Conservation (phyloP, 2,329 filamentous ascomycete genomes). For the Talaromyces marneffei region DNA sequence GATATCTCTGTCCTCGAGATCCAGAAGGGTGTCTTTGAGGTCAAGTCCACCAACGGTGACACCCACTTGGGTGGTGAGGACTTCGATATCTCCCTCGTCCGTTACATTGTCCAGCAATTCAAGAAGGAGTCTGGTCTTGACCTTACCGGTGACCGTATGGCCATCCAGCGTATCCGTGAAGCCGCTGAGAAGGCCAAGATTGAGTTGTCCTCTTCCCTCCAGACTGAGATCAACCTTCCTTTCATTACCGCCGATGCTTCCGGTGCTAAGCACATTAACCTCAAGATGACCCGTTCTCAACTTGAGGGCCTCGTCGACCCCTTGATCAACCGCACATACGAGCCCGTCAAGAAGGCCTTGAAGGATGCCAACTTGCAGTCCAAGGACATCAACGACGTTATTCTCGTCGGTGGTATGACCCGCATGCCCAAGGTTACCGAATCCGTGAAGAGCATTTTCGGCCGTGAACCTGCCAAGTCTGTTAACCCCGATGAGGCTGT, state of each 20-base stretch:
- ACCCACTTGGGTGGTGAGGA: constrained; percentile 98
- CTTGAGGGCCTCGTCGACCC: constrained; percentile 90
- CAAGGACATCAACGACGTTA: constrained; percentile 95
- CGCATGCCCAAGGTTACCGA: constrained; percentile 98
- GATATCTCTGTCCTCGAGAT: constrained; percentile 98
- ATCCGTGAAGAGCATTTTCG: constrained; percentile 94
- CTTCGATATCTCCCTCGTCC: constrained; percentile 91
- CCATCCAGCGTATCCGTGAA: constrained; percentile 97
- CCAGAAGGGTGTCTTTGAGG: constrained; percentile 96
- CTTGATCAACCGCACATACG: constrained; percentile 77
- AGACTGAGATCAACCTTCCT: constrained; percentile 96
- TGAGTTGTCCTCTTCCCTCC: constrained; percentile 87
- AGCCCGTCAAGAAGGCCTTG: constrained; percentile 89
- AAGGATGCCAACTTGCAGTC: constrained; percentile 90
- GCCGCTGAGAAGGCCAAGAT: constrained; percentile 99
- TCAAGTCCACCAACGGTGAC: constrained; percentile 98
- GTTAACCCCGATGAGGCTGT: constrained; percentile 99
- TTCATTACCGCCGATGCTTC: constrained; percentile 97
- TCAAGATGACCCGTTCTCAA: constrained; percentile 85
- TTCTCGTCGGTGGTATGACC: constrained; percentile 97
- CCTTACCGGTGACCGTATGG: constrained; percentile 88
- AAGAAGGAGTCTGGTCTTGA: constrained; percentile 94
- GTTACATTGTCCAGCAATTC: constrained; percentile 89
- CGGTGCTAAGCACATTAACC: constrained; percentile 97
- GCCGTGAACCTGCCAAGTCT: constrained; percentile 92